Evolutionary conservation across 2,329 filamentous ascomycete species (phyloP).

Genomic region (Arthroderma sp.): DNA sequence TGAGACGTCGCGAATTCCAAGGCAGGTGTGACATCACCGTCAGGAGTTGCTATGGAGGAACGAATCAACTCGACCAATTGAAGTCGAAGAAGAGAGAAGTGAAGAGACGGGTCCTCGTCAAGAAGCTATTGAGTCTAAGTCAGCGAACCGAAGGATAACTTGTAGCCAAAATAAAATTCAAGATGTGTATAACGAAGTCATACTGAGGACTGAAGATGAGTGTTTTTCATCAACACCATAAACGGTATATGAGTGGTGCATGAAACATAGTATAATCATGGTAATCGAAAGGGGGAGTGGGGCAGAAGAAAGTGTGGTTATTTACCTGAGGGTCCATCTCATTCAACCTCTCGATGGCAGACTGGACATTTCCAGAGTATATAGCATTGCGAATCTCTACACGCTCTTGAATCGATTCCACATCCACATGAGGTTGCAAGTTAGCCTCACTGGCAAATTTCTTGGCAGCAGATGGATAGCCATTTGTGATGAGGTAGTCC

Average conservation of each 20-base stretch:
- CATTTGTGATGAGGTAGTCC: conserved; percentile 93
- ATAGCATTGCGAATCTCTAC: conserved; percentile 78
- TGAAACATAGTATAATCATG: conserved; percentile 96
- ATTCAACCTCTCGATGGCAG: conserved; percentile 76
- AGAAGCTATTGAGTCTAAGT: conserved; percentile 51
- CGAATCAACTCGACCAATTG: conserved; percentile 92
- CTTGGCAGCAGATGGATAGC: conserved; percentile 81
- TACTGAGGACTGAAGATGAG: conserved; percentile 72
- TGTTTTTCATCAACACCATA: conserved; percentile 77
- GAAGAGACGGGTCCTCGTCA: conserved; percentile 66
- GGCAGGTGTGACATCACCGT: conserved; percentile 64
- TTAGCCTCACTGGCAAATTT: conserved; percentile 94
- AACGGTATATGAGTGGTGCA: conserved; percentile 98
- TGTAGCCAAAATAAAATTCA: conserved; percentile 6
- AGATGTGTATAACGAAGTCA: conserved; percentile 42
- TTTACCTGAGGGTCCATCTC: conserved; percentile 83
- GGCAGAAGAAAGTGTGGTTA: conserved; percentile 10
- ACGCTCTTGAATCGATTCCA: conserved; percentile 59
- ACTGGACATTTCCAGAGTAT: conserved; percentile 70
- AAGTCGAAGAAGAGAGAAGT: conserved; percentile 78
- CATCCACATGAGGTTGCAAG: conserved; percentile 58
- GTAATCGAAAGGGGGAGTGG: conserved; percentile 6
- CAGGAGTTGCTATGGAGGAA: conserved; percentile 50
- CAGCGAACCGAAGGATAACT: conserved; percentile 8
- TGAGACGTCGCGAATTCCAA: conserved; percentile 78